These are phyloP conservation scores for Lactarius pseudohatsudake DNA, from an alignment of 768 basidiomycete genomes.

Conservation along the genomic window DNA sequence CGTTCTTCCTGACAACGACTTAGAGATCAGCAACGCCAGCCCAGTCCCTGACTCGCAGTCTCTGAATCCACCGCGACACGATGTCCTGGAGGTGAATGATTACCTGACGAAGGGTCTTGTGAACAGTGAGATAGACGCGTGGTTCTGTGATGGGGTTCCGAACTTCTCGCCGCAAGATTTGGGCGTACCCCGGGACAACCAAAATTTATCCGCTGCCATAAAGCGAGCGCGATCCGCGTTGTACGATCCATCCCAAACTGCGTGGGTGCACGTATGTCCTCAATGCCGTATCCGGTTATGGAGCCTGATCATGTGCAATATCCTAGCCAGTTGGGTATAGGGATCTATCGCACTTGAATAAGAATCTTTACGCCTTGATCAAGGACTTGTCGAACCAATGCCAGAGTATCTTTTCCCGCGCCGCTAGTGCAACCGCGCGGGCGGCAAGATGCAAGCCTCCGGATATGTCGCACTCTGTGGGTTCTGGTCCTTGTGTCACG, in stretches of 20 bases:
- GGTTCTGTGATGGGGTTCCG: constrained; percentile 70
- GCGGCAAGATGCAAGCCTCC: constrained; percentile 41
- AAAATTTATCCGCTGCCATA: constrained; percentile 43
- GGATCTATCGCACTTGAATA: constrained; percentile 58
- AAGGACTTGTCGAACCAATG: constrained; percentile 62
- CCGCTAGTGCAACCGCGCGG: constrained; percentile 61
- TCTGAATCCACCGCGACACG: constrained; percentile 53
- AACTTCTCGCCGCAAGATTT: constrained; percentile 50
- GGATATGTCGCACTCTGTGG: constrained; percentile 29
- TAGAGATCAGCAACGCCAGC: constrained; percentile 53
- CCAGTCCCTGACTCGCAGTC: constrained; percentile 50
- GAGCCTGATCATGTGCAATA: constrained; percentile 21
- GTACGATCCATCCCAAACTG: constrained; percentile 46
- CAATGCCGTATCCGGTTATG: constrained; percentile 13
- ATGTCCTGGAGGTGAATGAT: constrained; percentile 77
- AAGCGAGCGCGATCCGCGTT: constrained; percentile 50
- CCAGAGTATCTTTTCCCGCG: constrained; percentile 59
- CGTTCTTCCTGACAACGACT: constrained; percentile 14
- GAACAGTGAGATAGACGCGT: constrained; percentile 69
- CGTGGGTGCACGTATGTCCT: constrained; percentile 54
- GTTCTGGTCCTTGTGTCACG: constrained; percentile 12
- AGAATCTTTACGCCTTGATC: constrained; percentile 65
- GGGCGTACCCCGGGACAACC: constrained; percentile 43
- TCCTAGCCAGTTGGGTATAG: constrained; percentile 46
- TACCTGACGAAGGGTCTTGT: constrained; percentile 73